Evolutionary conservation across 2,329 filamentous ascomycete species (phyloP), one percentile per base, ranked within the genome.

Genomic region (Nothomitra cinnamomea): DNA sequence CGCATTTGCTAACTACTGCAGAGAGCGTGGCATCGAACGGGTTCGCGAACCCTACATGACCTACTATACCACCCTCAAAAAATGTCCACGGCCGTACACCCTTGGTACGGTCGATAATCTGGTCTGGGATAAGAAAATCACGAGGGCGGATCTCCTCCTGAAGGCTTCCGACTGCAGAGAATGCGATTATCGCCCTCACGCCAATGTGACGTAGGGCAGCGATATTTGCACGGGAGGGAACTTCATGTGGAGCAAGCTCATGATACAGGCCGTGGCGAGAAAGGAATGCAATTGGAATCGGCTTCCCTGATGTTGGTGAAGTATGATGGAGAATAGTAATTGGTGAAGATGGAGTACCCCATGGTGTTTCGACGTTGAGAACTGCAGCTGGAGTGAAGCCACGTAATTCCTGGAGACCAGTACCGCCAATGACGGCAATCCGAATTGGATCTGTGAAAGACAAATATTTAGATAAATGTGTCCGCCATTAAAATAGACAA

Each of bases 101-200:
- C 78, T 95, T 96, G 60, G 90, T 96, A 58, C 90, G 86, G 72
- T 98, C 92, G 66, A 96, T 95, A 67, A 94, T 79, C 73, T 98
- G 92, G 70, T 95, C 88, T 0, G 90, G 92, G 12, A 98, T 78
- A 52, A 96, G 86, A 67, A 98, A 98, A 73, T 98, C 92, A 70
- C 92, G 84, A 43, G 92, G 92, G 70, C 85, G 87, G 67, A 98
- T 90, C 64, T 87, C 79, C 72, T 95, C 92, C 66, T 85, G 87
- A 65, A 98, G 73, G 63, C 84, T 90, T 57, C 92, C 92, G 55
- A 98, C 92, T 50, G 92, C 92, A 58, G 84, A 90, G 73, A 98
- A 98, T 58, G 90, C 88, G 65, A 98, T 86, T 66, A 96, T 79
- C 65, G 81, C 85, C 63, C 89, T 82, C 47, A 96, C 92, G 60